Evolutionary conservation across 1,284 basidiomycete genomes (phyloP).

Genomic region (Marasmius oreades): DNA sequence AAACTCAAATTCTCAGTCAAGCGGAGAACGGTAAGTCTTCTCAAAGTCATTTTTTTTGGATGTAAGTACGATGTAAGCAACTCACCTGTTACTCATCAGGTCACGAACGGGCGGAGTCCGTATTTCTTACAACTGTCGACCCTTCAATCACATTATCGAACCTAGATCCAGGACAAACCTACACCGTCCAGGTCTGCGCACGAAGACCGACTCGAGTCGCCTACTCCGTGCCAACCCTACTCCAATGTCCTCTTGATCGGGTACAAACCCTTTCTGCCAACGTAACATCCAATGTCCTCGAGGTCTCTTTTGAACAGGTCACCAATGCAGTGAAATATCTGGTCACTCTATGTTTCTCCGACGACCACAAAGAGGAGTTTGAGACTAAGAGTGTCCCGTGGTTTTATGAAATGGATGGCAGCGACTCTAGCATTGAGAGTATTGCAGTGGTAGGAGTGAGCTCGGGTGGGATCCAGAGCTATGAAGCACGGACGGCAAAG

Average conservation of each 20-base stretch:
- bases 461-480: background rate
- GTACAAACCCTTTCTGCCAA: background rate
- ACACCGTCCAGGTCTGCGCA: background rate
- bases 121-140: background rate
- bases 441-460: background rate
- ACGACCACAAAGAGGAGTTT: background rate
- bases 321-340: background rate
- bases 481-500: background rate
- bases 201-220: background rate
- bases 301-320: background rate
- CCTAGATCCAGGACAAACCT: background rate
- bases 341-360: background rate
- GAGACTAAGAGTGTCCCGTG: background rate
- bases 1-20: too few relatives aligned
- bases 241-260: background rate
- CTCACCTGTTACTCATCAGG: background rate
- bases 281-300: background rate
- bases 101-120: background rate
- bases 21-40: too few relatives aligned
- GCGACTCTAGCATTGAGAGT: background rate
- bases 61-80: too few relatives aligned
- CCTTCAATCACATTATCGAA: background rate
- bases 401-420: background rate
- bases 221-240: background rate
- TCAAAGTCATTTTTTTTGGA: too few relatives aligned